These are phyloP conservation scores for Aristolochia fimbriata DNA, from an alignment of 164 flowering plant species.

Conservation along the genomic window DNA sequence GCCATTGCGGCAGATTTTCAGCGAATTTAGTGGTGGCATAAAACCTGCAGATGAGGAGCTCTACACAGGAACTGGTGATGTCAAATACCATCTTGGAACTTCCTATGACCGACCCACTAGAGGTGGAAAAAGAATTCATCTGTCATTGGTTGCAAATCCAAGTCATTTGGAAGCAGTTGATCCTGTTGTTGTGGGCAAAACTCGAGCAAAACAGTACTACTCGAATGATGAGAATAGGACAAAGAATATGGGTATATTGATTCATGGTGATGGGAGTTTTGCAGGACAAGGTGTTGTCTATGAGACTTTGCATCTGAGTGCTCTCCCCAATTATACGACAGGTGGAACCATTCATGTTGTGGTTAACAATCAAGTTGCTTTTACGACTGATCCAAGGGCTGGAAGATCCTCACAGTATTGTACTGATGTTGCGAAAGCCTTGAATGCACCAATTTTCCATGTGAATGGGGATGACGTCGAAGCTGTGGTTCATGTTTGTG, in stretches of 20 bases:
- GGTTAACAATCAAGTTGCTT: constrained; percentile 95
- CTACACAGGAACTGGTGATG: constrained; percentile 98
- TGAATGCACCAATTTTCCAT: constrained; percentile 94
- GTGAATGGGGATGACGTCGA: constrained; percentile 97
- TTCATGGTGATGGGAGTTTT: constrained; percentile 99
- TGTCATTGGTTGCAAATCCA: constrained; percentile 97
- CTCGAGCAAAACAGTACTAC: constrained; percentile 89
- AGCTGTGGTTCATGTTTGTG: constrained; percentile 93
- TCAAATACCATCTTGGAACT: constrained; percentile 94
- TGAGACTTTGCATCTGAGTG: constrained; percentile 96
- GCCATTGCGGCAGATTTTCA: constrained; percentile 85
- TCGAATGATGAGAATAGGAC: constrained; percentile 77
- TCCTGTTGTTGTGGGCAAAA: constrained; percentile 90
- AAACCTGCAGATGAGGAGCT: constrained; percentile 75
- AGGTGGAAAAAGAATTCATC: constrained; percentile 86
- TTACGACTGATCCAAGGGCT: constrained; percentile 92
- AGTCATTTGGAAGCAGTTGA: constrained; percentile 99
- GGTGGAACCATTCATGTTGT: constrained; percentile 98
- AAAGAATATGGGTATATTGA: constrained; percentile 76
- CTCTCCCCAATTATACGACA: constrained; percentile 90
- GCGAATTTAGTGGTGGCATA: constrained; percentile 85
- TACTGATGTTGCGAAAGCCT: constrained; percentile 97
- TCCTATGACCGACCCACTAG: constrained; percentile 98
- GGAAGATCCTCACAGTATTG: constrained; percentile 97
- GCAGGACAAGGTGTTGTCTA: constrained; percentile 99